These are phyloP conservation scores for Paragyromitra xinjiangensis DNA, from an alignment of 495 filamentous ascomycete species.

Conservation along the genomic window DNA sequence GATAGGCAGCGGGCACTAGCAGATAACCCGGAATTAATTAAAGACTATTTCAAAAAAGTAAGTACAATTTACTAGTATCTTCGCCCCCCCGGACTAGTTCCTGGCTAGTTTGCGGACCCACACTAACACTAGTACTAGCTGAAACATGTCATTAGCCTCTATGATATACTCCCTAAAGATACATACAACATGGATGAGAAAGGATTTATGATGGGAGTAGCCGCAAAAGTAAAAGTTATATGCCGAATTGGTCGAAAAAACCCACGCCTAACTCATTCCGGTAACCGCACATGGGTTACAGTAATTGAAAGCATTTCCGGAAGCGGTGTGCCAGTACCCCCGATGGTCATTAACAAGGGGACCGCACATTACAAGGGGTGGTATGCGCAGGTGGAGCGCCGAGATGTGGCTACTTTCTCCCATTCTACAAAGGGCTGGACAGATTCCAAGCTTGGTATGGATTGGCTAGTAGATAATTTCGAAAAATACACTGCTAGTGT, in stretches of 20 bases:
- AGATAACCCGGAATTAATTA: conserved; percentile 31
- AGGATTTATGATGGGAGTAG: conserved; percentile 17
- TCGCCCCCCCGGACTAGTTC: neutral
- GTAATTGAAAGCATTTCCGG: conserved; percentile 32
- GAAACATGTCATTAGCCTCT: conserved; percentile 18
- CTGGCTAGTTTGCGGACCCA: neutral
- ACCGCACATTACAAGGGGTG: conserved; percentile 22
- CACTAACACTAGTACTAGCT: conserved; percentile 3
- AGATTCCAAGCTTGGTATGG: conserved; percentile 19
- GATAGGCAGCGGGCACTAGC: conserved; percentile 29
- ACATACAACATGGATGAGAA: conserved; percentile 30
- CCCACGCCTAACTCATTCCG: conserved; percentile 3
- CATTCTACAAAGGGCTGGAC: conserved; percentile 18
- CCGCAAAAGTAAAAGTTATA: conserved; percentile 24
- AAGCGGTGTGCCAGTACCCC: no score
- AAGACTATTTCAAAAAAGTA: conserved; percentile 37
- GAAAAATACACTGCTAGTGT: neutral
- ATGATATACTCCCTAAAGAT: conserved; percentile 4
- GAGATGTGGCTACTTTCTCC: conserved; percentile 6
- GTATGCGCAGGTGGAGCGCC: conserved; percentile 1
- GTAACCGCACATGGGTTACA: conserved; percentile 17
- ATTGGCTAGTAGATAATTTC: conserved; percentile 23
- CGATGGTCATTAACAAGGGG: conserved; percentile 30
- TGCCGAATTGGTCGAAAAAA: conserved; percentile 20
- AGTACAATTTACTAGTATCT: neutral